Conservation (phyloP, 1,139 yeast genomes). For the Candida sp. region DNA sequence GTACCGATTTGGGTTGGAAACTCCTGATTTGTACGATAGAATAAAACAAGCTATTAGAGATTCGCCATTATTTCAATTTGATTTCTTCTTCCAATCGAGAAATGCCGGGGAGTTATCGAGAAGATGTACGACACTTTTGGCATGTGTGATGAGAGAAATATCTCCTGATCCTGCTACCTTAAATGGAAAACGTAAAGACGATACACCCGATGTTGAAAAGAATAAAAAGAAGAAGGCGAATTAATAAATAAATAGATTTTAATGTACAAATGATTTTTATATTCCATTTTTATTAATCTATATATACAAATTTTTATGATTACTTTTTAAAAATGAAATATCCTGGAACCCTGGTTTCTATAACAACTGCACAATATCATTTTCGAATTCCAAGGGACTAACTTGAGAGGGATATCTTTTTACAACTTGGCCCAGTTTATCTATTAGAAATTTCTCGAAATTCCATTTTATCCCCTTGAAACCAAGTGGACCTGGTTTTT, state of each 20-base stretch:
- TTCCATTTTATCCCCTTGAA: conserved; percentile 90
- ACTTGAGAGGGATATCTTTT: conserved; percentile 68
- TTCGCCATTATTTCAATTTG: conserved; percentile 63
- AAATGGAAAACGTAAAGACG: conserved; percentile 15
- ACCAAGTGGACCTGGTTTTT: conserved; percentile 56
- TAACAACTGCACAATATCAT: too few relatives aligned
- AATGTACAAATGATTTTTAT: too few relatives aligned
- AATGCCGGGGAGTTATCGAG: conserved; percentile 62
- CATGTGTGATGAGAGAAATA: conserved; percentile 63
- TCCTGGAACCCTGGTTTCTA: too few relatives aligned
- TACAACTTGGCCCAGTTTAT: conserved; percentile 68
- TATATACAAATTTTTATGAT: too few relatives aligned
- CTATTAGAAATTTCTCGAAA: conserved; percentile 86
- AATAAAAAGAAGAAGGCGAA: conserved; percentile 10
- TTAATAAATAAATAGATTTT: too few relatives aligned
- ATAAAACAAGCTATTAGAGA: conserved; percentile 60
- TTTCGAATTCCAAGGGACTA: conserved; percentile 58
- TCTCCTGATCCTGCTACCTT: conserved; percentile 10
- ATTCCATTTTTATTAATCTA: too few relatives aligned
- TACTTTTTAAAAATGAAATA: too few relatives aligned
- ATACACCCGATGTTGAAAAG: conserved; percentile 9
- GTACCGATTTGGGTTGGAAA: conserved; percentile 63
- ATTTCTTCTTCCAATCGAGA: conserved; percentile 70
- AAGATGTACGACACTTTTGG: conserved; percentile 63
- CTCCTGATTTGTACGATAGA: conserved; percentile 60